phyloP scores from a whole-genome alignment of 768 basidiomycete species.

The Podaxis sp. region DNA sequence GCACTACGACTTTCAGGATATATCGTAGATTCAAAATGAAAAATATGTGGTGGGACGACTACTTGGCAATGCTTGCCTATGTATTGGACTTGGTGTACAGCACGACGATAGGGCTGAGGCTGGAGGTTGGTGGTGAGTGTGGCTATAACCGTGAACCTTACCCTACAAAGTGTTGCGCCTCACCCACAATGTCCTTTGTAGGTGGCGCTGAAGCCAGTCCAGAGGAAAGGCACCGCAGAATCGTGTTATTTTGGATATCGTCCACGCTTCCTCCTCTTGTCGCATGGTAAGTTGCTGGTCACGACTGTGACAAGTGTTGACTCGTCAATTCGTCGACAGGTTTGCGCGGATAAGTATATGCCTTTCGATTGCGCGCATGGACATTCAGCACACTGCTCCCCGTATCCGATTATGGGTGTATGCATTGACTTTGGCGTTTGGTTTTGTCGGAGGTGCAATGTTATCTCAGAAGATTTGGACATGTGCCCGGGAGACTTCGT shows the following conservation, averaged over 20 bases:
- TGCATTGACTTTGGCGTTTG: neutral
- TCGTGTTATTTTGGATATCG: constrained; percentile 8
- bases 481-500: neutral
- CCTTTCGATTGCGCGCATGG: constrained; percentile 5
- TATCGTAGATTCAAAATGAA: neutral
- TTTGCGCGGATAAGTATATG: constrained; percentile 10
- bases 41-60: constrained; percentile 14
- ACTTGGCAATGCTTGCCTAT: constrained; percentile 3
- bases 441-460: neutral
- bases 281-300: neutral
- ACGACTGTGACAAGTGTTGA: too few relatives aligned
- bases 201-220: neutral
- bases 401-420: constrained; percentile 4
- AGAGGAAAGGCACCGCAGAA: neutral
- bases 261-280: constrained; percentile 3
- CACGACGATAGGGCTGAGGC: neutral
- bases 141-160: neutral
- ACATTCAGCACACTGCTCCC: neutral
- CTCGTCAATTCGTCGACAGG: neutral
- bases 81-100: neutral
- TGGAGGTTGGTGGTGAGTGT: neutral
- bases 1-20: constrained; percentile 5
- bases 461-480: constrained; percentile 4
- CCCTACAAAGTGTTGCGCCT: neutral
- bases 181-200: neutral